Percentiles rank a stretch among this genome's conserved stretches.
Conservation (phyloP, 345 rosid genomes). For the Gossypium australe region DNA sequence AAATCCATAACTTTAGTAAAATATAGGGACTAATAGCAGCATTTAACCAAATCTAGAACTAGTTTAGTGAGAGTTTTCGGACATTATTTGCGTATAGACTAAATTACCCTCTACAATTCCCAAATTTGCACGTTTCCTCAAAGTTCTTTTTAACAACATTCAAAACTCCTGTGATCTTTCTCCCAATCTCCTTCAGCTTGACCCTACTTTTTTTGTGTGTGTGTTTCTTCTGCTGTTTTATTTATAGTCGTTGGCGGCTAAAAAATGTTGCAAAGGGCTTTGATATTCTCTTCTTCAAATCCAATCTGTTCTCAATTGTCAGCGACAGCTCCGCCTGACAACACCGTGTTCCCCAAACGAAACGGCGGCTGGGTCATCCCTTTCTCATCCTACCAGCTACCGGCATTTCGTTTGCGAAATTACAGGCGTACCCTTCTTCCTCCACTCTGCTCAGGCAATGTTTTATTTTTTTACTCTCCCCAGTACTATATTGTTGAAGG, state of each 20-base stretch:
- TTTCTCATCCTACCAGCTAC: not conserved
- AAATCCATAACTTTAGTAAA: too few species aligned
- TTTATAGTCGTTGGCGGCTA: not conserved
- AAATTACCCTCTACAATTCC: not conserved
- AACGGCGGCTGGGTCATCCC: constrained; percentile 9
- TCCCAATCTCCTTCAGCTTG: not conserved
- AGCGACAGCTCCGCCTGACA: not conserved
- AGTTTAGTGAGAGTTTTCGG: not conserved
- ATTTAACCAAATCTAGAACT: too few species aligned
- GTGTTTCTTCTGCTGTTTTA: not conserved
- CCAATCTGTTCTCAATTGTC: not conserved
- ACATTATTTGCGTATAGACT: not conserved
- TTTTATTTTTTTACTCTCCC: not conserved
- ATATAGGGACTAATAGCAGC: too few species aligned
- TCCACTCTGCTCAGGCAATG: constrained; percentile 5
- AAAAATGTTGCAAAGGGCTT: constrained; percentile 13
- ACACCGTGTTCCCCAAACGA: constrained; percentile 3
- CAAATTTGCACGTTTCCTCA: not conserved
- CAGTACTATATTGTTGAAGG: not conserved
- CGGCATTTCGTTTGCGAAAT: not conserved
- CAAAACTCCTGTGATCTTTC: not conserved
- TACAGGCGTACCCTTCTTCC: constrained; percentile 9
- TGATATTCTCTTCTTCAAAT: not conserved
- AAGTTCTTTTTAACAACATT: not conserved
- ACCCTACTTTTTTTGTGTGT: not conserved